phyloP scores from a whole-genome alignment of 352 stramenopile species.

The Pythium graminicola region DNA sequence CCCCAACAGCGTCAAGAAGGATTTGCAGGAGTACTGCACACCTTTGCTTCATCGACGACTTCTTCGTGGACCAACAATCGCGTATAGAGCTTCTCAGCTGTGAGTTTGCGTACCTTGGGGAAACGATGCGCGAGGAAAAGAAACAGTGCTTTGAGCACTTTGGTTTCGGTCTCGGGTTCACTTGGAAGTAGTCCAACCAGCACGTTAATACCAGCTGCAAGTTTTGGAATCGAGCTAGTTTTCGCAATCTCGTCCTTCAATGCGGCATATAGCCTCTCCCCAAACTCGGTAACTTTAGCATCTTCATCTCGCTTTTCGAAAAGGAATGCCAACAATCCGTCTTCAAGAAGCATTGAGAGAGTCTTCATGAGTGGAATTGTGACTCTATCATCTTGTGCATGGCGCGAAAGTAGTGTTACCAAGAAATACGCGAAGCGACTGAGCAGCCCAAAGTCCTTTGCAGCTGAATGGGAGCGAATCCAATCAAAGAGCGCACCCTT shows the following conservation, averaged over 20 bases:
- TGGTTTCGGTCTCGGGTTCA: slow-evolving; percentile 42
- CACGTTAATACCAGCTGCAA: slow-evolving; percentile 60
- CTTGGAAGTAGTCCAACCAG: slow-evolving; percentile 68
- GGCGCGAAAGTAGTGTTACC: slow-evolving; percentile 49
- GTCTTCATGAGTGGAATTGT: slow-evolving; percentile 87
- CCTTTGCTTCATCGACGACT: slow-evolving; percentile 56
- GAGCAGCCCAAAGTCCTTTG: slow-evolving; percentile 59
- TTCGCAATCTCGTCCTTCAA: slow-evolving; percentile 68
- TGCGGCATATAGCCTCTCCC: slow-evolving; percentile 46
- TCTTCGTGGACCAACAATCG: slow-evolving; percentile 70
- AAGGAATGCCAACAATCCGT: slow-evolving; percentile 50
- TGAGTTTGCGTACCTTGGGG: slow-evolving; percentile 77
- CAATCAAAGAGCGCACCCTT: slow-evolving; percentile 57
- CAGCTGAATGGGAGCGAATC: slow-evolving; percentile 39
- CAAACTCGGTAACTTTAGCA: slow-evolving; percentile 40
- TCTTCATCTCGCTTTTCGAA: slow-evolving; percentile 35
- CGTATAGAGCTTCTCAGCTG: slow-evolving; percentile 80
- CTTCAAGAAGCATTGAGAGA: slow-evolving; percentile 64
- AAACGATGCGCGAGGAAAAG: slow-evolving; percentile 82
- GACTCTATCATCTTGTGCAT: slow-evolving; percentile 72
- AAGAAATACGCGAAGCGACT: slow-evolving; percentile 63
- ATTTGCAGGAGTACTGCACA: slow-evolving; percentile 7
- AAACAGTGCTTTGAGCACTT: slow-evolving; percentile 58
- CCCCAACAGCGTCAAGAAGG: neutral
- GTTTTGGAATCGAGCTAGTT: slow-evolving; percentile 51